phyloP scores from a whole-genome alignment of 345 rosid genomes.

The Triadica sebifera region DNA sequence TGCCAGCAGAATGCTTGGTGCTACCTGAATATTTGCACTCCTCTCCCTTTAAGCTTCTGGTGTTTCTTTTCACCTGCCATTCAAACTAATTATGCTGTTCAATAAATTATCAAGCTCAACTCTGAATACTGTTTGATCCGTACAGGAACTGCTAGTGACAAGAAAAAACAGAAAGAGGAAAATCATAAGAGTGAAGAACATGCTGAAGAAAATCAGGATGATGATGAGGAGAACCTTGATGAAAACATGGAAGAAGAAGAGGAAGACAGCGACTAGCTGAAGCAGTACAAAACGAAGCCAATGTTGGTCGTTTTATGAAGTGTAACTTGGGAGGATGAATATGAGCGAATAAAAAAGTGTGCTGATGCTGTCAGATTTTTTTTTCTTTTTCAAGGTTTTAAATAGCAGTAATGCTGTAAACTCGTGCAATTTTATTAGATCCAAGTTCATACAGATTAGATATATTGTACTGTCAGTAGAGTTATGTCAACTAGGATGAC shows the following conservation, averaged over 20 bases:
- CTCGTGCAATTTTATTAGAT: neutral
- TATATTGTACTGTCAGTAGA: neutral
- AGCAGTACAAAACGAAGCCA: neutral
- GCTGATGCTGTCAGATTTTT: neutral
- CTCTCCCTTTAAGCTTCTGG: neutral
- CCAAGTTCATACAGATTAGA: neutral
- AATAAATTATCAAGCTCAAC: neutral
- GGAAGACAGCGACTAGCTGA: constrained; percentile 14
- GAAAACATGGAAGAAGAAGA: constrained; percentile 7
- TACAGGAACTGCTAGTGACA: constrained; percentile 14
- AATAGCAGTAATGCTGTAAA: neutral
- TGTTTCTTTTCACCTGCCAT: neutral
- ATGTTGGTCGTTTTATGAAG: neutral
- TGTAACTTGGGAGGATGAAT: neutral
- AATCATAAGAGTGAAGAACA: constrained; percentile 3
- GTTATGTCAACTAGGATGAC: neutral
- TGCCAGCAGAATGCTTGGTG: neutral
- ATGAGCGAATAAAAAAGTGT: neutral
- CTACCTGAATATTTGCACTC: neutral
- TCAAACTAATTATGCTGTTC: neutral
- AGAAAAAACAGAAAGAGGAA: constrained; percentile 10
- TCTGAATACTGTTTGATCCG: neutral
- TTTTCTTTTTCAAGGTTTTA: neutral
- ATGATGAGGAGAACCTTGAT: neutral
- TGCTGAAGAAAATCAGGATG: neutral